These are phyloP conservation scores for Dryas drummondii DNA, from an alignment of 306 rosid genomes.

Conservation along the genomic window DNA sequence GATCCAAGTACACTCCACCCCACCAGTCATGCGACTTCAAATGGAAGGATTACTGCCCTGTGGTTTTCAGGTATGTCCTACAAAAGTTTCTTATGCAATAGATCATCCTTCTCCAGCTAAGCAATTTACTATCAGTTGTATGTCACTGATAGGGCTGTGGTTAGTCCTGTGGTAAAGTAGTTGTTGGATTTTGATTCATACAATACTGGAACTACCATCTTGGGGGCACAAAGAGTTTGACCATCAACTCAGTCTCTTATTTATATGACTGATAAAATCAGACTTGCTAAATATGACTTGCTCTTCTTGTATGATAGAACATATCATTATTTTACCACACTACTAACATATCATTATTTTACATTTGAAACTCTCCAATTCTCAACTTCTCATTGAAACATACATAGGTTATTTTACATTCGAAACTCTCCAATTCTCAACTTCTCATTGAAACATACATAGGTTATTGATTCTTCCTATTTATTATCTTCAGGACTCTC, in stretches of 20 bases:
- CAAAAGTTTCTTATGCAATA: conserved; percentile 17
- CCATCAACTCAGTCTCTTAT: background rate
- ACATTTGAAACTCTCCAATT: background rate
- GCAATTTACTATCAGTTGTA: background rate
- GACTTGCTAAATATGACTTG: background rate
- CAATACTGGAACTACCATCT: background rate
- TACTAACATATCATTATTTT: background rate
- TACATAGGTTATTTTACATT: background rate
- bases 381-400: background rate
- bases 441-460: conserved; percentile 1
- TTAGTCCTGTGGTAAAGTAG: background rate
- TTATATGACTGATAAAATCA: background rate
- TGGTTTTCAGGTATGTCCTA: conserved; percentile 76
- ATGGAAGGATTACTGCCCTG: conserved; percentile 99
- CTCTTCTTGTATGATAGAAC: background rate
- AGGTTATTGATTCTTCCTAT: conserved; percentile 5
- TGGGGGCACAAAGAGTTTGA: background rate
- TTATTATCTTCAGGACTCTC: conserved; percentile 65
- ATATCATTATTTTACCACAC: background rate
- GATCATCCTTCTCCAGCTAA: conserved; percentile 12
- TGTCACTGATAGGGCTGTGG: background rate
- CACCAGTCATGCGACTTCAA: conserved; percentile 80
- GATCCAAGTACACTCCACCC: conserved; percentile 95
- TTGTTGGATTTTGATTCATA: background rate
- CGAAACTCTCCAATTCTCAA: background rate